Percentiles rank a stretch among this genome's conserved stretches.
Evolutionary conservation across 1,284 basidiomycete genomes (phyloP).

Genomic region (Apiotrichum mycotoxinovorans): DNA sequence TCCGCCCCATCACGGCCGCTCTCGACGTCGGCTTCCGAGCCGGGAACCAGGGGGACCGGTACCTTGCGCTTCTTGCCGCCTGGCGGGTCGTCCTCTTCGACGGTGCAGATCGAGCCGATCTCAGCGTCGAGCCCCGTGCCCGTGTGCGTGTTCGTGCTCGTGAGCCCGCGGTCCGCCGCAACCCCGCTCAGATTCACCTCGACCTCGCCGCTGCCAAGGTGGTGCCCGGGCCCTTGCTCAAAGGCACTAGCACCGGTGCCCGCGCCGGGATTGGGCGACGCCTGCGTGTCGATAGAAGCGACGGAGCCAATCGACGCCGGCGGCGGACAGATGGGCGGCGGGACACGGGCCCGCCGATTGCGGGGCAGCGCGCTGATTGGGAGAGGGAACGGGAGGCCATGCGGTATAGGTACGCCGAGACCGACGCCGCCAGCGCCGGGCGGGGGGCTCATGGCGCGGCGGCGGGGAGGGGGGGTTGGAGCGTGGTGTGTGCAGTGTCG

Average conservation of each 20-base stretch:
- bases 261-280: slow-evolving; percentile 1
- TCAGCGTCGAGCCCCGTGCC: slow-evolving; percentile 18
- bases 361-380: slow-evolving; percentile 1
- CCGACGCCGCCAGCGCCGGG: slow-evolving; percentile 19
- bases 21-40: slow-evolving; percentile 16
- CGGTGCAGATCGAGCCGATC: background rate
- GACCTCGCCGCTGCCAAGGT: background rate
- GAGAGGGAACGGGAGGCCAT: slow-evolving; percentile 1
- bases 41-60: slow-evolving; percentile 22
- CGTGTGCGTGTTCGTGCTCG: too few relatives aligned
- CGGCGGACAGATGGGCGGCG: background rate
- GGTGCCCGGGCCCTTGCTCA: background rate
- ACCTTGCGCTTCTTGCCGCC: slow-evolving; percentile 43
- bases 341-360: background rate
- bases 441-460: slow-evolving; percentile 19
- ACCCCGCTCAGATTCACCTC: background rate
- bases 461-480: background rate
- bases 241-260: too few relatives aligned
- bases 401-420: background rate
- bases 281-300: background rate
- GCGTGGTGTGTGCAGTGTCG: background rate
- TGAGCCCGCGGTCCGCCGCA: too few relatives aligned
- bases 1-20: slow-evolving; percentile 18
- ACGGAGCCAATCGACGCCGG: background rate
- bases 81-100: slow-evolving; percentile 28